These are phyloP conservation scores for Hypsizygus ulmarius DNA, from an alignment of 1,284 basidiomycete species.

Conservation along the genomic window DNA sequence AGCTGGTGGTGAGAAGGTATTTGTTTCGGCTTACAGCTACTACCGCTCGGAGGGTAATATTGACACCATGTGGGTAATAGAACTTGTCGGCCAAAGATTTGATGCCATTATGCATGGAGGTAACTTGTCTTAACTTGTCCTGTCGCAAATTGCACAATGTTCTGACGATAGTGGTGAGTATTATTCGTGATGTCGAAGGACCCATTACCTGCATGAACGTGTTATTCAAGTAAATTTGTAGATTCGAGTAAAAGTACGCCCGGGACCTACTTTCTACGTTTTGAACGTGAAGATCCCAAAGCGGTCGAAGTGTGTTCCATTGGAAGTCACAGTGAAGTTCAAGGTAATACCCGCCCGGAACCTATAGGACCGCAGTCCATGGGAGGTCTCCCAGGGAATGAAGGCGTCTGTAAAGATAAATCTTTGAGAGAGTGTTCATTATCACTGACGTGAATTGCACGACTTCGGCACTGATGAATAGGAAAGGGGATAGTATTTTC, in stretches of 20 bases:
- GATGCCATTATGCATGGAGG: constrained; percentile 61
- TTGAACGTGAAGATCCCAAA: constrained; percentile 72
- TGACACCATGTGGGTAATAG: constrained; percentile 63
- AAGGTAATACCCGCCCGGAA: constrained; percentile 72
- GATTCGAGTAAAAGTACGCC: constrained; percentile 57
- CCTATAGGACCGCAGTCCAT: constrained; percentile 66
- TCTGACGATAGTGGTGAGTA: constrained; percentile 3
- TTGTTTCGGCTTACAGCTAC: constrained; percentile 51
- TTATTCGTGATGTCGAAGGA: background rate
- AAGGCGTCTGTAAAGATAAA: constrained; percentile 4
- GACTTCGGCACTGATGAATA: constrained; percentile 53
- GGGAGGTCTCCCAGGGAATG: constrained; percentile 54
- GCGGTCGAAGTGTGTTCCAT: constrained; percentile 76
- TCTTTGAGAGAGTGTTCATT: background rate
- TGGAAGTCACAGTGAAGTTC: constrained; percentile 76
- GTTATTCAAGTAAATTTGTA: constrained; percentile 52
- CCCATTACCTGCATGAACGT: constrained; percentile 43
- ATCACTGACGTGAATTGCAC: constrained; percentile 56
- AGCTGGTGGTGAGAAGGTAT: constrained; percentile 4
- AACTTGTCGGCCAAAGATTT: constrained; percentile 53
- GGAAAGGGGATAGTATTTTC: constrained; percentile 11
- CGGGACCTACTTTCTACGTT: constrained; percentile 67
- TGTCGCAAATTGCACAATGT: constrained; percentile 46
- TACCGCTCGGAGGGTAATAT: constrained; percentile 47
- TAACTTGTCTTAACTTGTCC: constrained; percentile 56